Base-by-base conservation (phyloP, 1,284 basidiomycete species). In the Ustilago esculenta region DNA sequence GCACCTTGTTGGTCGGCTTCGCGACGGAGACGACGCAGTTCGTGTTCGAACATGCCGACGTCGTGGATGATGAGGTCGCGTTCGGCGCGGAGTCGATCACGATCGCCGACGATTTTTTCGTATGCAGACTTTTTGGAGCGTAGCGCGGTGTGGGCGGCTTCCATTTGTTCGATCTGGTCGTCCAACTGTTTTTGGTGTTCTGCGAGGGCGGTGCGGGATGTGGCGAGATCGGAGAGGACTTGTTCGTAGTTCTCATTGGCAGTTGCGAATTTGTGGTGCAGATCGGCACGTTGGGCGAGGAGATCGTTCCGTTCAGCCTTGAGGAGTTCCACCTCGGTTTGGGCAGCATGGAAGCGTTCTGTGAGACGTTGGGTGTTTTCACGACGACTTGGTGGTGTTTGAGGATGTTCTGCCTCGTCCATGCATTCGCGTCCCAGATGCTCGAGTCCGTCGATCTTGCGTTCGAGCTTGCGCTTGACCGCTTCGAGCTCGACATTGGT, bases 131-230 rank as follows among this genome's bases (percentile, higher is more conserved):
- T 68, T 33, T 69, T 67, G 17, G 37, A 41, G 23, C 56, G 51
- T 21, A 77, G 36, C 10, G 59, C 65, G 4, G 53, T 49, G 43
- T 76, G 75, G 3, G 63, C 52, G 5, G 51, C 53, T 29, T 75
- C 70, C 52, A 76, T 71, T 42, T 61, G 60, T 36, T 52, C 54
- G 5, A 72, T 71, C 50, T 76, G 75, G 41, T 75, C 75, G 49
- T 73, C 73, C 33, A 76, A 44, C 46, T 76, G 75, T 29, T 49
- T 30, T 37, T 71, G 70, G 27, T 76, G 75, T 14, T 68, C 63
- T 3, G 56, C 48, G 18, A 75, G 30, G 0, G 75, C 70, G 10
- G 48, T 37, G 6, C 69, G 43, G 6, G 70, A 60, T 0, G 36
- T 29, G 20, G 43, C 51, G 8, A 76, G 57, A 20, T 76, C 75